These are phyloP conservation scores for Ophiostoma fasciatum DNA, from an alignment of 2,329 filamentous ascomycete genomes.

Conservation along the genomic window DNA sequence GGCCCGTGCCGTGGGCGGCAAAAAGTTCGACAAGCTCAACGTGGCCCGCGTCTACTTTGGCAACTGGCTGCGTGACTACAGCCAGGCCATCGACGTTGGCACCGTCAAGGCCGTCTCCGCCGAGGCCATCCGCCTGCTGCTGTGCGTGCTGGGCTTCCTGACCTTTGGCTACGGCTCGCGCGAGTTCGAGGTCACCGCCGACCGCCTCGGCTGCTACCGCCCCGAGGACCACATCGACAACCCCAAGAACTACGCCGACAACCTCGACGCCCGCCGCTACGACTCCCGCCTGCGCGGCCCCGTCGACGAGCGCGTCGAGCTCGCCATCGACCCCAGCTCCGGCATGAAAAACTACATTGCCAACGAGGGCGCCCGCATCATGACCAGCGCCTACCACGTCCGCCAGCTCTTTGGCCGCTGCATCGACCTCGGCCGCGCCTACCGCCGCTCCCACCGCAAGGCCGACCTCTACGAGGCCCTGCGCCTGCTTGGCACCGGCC, in stretches of 20 bases:
- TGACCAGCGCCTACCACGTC: conserved; percentile 67
- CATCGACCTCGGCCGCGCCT: conserved; percentile 68
- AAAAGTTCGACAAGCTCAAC: conserved; percentile 79
- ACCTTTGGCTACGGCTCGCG: conserved; percentile 71
- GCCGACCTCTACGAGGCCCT: conserved; percentile 79
- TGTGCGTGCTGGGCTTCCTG: conserved; percentile 83
- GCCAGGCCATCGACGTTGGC: conserved; percentile 84
- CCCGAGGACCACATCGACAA: conserved; percentile 74
- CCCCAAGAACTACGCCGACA: conserved; percentile 75
- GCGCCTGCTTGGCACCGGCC: conserved; percentile 69
- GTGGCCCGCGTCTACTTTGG: conserved; percentile 90
- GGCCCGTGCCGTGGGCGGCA: conserved; percentile 46
- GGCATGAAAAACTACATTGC: conserved; percentile 93
- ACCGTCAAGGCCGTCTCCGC: conserved; percentile 83
- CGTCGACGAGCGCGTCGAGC: conserved; percentile 62
- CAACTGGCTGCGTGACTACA: conserved; percentile 90
- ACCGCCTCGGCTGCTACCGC: conserved; percentile 67
- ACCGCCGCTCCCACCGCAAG: conserved; percentile 49
- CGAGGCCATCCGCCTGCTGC: conserved; percentile 76
- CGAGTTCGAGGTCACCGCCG: conserved; percentile 73
- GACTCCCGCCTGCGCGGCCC: conserved; percentile 69
- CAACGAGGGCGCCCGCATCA: conserved; percentile 62
- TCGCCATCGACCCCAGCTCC: conserved; percentile 59
- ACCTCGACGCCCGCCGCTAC: conserved; percentile 69
- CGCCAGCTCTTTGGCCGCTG: conserved; percentile 56